Evolutionary conservation across 1,284 basidiomycete genomes (phyloP).

Genomic region (Porodaedalea pini): DNA sequence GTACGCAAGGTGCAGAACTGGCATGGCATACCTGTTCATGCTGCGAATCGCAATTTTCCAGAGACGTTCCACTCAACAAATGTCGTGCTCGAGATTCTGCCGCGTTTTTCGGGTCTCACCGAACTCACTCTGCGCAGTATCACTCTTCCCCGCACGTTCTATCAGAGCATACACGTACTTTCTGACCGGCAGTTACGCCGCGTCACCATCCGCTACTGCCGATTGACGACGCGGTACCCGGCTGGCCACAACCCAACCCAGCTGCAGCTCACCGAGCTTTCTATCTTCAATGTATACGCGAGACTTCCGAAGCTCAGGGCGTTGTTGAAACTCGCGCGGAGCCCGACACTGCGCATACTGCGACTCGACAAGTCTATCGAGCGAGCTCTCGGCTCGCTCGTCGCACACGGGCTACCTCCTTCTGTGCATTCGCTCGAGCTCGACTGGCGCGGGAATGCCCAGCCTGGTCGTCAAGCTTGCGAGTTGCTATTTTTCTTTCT

Average conservation of each 20-base stretch:
- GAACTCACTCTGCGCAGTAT: conserved; percentile 18
- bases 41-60: conserved; percentile 1
- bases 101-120: conserved; percentile 10
- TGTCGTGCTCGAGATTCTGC: conserved; percentile 7
- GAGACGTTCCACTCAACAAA: conserved; percentile 6
- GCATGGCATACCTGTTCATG: background rate
- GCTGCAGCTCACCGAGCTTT: conserved; percentile 16
- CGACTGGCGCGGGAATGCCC: conserved; percentile 13
- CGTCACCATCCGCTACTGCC: conserved; percentile 11
- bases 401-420: conserved; percentile 11
- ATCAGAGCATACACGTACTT: conserved; percentile 14
- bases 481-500: conserved; percentile 15
- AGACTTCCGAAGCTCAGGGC: conserved; percentile 13
- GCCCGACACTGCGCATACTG: conserved; percentile 3
- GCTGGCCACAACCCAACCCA: conserved; percentile 10
- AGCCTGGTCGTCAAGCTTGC: background rate
- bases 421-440: conserved; percentile 16
- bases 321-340: conserved; percentile 17
- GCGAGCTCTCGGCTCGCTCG: conserved; percentile 14
- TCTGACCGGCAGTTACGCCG: conserved; percentile 5
- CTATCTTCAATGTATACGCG: conserved; percentile 7
- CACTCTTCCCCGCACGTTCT: conserved; percentile 16
- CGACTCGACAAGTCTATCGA: conserved; percentile 13
- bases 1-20: background rate
- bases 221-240: conserved; percentile 17